phyloP scores from a whole-genome alignment of 2,329 filamentous ascomycete species.

The Alternaria gaisen region DNA sequence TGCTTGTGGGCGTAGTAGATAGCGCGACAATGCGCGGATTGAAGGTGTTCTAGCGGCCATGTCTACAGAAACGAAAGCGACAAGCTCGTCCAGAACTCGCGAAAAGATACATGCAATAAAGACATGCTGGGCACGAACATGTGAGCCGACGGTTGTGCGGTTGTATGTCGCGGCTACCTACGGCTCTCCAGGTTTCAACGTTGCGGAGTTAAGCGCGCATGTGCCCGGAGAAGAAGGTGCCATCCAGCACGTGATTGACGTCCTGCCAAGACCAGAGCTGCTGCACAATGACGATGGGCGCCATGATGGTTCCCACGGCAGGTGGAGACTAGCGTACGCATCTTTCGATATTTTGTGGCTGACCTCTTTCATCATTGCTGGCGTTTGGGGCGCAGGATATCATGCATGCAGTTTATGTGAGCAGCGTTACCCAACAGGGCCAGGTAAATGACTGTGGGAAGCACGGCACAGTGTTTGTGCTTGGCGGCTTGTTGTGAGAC shows the following conservation, averaged over 20 bases:
- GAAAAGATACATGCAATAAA: constrained; percentile 1
- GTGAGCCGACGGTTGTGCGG: constrained; percentile 25
- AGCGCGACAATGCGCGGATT: constrained; percentile 43
- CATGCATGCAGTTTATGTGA: background rate
- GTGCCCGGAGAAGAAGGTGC: constrained; percentile 1
- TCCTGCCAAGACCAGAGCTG: background rate
- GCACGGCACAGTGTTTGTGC: background rate
- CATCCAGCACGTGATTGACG: constrained; percentile 8
- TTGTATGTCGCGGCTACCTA: constrained; percentile 26
- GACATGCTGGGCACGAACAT: constrained; percentile 16
- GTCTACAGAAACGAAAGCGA: constrained; percentile 1
- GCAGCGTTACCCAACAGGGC: background rate
- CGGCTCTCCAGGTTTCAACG: constrained; percentile 30
- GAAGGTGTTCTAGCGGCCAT: constrained; percentile 45
- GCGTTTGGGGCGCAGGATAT: background rate
- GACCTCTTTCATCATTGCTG: background rate
- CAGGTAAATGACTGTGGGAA: background rate
- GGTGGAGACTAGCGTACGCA: constrained; percentile 13
- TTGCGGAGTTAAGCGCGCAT: constrained; percentile 15
- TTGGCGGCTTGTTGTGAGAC: background rate
- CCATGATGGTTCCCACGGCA: constrained; percentile 13
- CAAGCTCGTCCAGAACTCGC: background rate
- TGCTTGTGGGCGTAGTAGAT: constrained; percentile 41
- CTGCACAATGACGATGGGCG: constrained; percentile 23
- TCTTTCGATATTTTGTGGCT: constrained; percentile 3